phyloP scores from a whole-genome alignment of 2,329 filamentous ascomycete genomes.

The Berkeleyomyces rouxiae region DNA sequence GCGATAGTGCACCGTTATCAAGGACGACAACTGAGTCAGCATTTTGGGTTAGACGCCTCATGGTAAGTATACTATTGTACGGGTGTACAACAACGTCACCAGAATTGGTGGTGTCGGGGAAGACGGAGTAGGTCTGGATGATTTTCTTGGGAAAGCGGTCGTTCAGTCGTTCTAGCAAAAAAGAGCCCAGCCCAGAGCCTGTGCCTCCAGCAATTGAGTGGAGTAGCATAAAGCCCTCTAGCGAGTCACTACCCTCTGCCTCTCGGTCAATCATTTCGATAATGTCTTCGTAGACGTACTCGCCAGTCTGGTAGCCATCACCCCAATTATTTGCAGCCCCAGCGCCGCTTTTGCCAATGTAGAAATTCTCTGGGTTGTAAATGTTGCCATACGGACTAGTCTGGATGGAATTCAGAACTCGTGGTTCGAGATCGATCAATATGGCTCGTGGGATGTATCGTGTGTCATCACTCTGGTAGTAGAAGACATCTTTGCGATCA shows the following conservation, averaged over 20 bases:
- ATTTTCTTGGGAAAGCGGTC: constrained; percentile 98
- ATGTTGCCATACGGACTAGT: constrained; percentile 92
- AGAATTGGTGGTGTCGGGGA: constrained; percentile 76
- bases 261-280: constrained; percentile 99
- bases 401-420: constrained; percentile 86
- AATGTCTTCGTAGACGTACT: constrained; percentile 85
- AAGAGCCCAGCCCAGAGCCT: constrained; percentile 88
- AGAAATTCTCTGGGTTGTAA: constrained; percentile 99
- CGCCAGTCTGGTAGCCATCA: constrained; percentile 83
- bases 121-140: constrained; percentile 97
- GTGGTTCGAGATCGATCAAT: constrained; percentile 82
- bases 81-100: constrained; percentile 93
- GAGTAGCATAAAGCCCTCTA: constrained; percentile 98
- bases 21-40: constrained; percentile 95
- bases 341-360: constrained; percentile 80
- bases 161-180: constrained; percentile 86
- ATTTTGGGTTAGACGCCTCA: constrained; percentile 84
- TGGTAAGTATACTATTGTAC: constrained; percentile 89
- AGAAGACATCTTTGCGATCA: constrained; percentile 97
- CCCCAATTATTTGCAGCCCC: constrained; percentile 98
- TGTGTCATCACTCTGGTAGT: constrained; percentile 98
- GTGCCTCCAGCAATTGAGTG: constrained; percentile 97
- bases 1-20: constrained; percentile 83
- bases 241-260: constrained; percentile 90
- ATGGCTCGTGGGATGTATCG: constrained; percentile 95